Conservation (phyloP, 2,329 filamentous ascomycete genomes). For the Cladophialophora chaetospira region DNA sequence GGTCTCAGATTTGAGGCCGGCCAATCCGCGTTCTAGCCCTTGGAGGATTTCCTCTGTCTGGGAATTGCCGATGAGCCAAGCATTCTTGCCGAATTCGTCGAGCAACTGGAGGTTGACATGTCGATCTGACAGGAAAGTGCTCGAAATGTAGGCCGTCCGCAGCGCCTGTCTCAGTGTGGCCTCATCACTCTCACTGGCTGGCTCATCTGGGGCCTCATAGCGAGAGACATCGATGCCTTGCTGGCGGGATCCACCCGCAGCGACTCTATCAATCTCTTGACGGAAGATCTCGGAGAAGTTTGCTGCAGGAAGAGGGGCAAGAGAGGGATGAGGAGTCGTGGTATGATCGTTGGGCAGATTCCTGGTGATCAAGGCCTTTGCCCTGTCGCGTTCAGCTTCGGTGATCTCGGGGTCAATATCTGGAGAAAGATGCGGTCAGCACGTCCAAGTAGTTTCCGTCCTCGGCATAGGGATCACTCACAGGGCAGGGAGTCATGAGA, state of each 20-base stretch:
- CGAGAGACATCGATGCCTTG: constrained; percentile 73
- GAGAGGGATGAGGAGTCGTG: constrained; percentile 58
- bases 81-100: constrained; percentile 80
- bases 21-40: constrained; percentile 73
- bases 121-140: constrained; percentile 59
- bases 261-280: constrained; percentile 69
- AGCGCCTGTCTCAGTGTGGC: constrained; percentile 55
- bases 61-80: constrained; percentile 85
- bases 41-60: constrained; percentile 73
- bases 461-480: constrained; percentile 14
- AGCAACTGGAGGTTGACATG: constrained; percentile 70
- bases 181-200: constrained; percentile 40
- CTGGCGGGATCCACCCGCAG: constrained; percentile 58
- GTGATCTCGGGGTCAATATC: constrained; percentile 80
- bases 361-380: constrained; percentile 67
- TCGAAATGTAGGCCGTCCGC: constrained; percentile 59
- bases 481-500: constrained; percentile 60
- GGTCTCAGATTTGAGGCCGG: constrained; percentile 65
- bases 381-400: constrained; percentile 60
- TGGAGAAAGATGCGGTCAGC: constrained; percentile 43
- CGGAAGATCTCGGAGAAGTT: constrained; percentile 67
- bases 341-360: constrained; percentile 60
- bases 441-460: background rate
- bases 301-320: constrained; percentile 56
- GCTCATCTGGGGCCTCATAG: constrained; percentile 75